A percentile compares a stretch with the other conserved stretches of the same genome.
Conservation (phyloP, 2,329 filamentous ascomycete species). For the Tolypocladium sp. region DNA sequence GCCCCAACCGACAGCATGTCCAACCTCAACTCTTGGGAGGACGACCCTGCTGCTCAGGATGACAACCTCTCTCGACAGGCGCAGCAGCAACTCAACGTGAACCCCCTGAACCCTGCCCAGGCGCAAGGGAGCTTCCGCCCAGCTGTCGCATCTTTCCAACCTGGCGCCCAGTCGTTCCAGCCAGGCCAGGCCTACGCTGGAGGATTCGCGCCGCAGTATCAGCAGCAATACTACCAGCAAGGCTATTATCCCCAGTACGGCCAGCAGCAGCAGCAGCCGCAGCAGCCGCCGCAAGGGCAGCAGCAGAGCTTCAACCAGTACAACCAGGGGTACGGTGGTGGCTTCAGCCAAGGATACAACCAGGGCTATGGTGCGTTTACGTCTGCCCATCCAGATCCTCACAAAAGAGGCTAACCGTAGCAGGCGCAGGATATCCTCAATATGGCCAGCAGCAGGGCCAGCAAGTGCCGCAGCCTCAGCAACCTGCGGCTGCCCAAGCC, state of each 20-base stretch:
- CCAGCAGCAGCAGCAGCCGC: constrained; percentile 42
- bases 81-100: constrained; percentile 67
- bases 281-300: constrained; percentile 13
- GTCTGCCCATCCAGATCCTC: constrained; percentile 2
- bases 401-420: constrained; percentile 6
- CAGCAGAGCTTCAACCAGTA: constrained; percentile 41
- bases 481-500: constrained; percentile 32
- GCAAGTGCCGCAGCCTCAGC: constrained; percentile 29
- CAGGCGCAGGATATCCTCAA: constrained; percentile 42
- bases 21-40: constrained; percentile 91
- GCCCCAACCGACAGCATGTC: constrained; percentile 52
- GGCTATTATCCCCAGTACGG: constrained; percentile 53
- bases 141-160: constrained; percentile 59
- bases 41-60: constrained; percentile 70
- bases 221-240: constrained; percentile 44
- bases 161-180: constrained; percentile 60
- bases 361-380: constrained; percentile 29
- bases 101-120: constrained; percentile 37
- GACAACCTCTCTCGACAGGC: constrained; percentile 70
- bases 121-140: constrained; percentile 39
- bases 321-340: constrained; percentile 43
- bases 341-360: constrained; percentile 41
- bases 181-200: constrained; percentile 61
- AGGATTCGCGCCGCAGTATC: constrained; percentile 45
- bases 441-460: constrained; percentile 41